Base-by-base conservation (phyloP, 768 basidiomycete species). In the Daedalea quercina region DNA sequence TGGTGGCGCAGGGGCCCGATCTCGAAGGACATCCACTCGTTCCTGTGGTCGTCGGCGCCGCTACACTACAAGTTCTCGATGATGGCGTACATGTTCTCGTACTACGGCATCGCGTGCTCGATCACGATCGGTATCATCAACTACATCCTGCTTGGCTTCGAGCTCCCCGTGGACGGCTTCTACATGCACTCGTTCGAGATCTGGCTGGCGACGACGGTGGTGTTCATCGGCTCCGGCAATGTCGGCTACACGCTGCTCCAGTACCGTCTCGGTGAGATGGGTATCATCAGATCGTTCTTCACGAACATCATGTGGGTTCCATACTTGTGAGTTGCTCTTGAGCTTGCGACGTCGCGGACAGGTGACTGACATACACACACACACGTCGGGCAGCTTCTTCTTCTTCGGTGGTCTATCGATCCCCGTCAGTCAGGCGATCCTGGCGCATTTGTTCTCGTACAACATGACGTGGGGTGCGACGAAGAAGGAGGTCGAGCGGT, bases 1-100 rank as follows among this genome's bases (percentile, higher is more conserved):
- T 94, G 91, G 91, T 85, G 81, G 78, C 75, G 75, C 52, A 70
- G 77, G 51, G 93, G 93, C 15, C 93, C 92, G 1, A 85, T 96
- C 68, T 86, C 81, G 53, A 78, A 81, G 60, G 84, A 90, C 65
- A 81, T 91, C 22, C 84, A 85, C 51, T 74, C 68, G 31, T 91
- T 91, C 72, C 56, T 90, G 44, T 90, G 89, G 89, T 86, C 65
- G 20, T 68, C 63, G 50, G 80, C 80, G 53, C 75, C 74, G 0
- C 48, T 78, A 17, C 81, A 77, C 65, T 76, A 69, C 58, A 78
- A 78, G 62, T 65, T 74, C 63, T 77, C 79, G 24, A 76, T 80
- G 72, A 62, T 74, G 63, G 70, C 78, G 35, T 84, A 77, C 54
- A 77, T 77, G 72, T 77, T 77, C 63, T 77, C 77, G 46, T 77